Conservation (phyloP, 768 basidiomycete genomes). For the Lactarius hatsudake region DNA sequence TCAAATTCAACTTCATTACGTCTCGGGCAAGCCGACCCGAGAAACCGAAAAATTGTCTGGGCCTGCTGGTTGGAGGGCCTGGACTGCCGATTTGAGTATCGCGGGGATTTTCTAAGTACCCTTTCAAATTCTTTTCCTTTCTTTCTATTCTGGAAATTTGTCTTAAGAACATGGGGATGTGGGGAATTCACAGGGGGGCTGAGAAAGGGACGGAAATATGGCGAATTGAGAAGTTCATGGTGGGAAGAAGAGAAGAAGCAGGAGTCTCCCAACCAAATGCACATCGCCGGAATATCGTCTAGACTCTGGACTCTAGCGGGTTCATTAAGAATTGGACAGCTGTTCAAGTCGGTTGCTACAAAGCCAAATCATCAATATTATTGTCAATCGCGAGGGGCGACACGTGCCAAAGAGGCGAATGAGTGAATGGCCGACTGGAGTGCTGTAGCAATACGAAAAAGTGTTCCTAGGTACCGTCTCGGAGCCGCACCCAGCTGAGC, state of each 20-base stretch:
- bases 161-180: neutral
- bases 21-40: neutral
- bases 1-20: neutral
- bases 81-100: neutral
- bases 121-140: constrained; percentile 7
- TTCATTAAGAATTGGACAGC: neutral
- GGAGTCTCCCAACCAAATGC: neutral
- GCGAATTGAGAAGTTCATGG: neutral
- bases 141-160: neutral
- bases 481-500: neutral
- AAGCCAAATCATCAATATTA: neutral
- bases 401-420: neutral
- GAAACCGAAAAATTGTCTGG: neutral
- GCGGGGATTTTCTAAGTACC: constrained; percentile 1
- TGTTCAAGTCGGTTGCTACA: neutral
- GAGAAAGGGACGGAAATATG: neutral
- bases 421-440: neutral
- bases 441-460: neutral
- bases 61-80: neutral
- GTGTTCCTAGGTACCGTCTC: neutral
- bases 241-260: neutral
- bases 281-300: neutral
- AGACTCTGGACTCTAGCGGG: neutral
- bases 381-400: neutral
- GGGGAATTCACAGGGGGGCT: neutral